phyloP scores from a whole-genome alignment of 2,329 filamentous ascomycete species.

The Pseudogymnoascus sp. region DNA sequence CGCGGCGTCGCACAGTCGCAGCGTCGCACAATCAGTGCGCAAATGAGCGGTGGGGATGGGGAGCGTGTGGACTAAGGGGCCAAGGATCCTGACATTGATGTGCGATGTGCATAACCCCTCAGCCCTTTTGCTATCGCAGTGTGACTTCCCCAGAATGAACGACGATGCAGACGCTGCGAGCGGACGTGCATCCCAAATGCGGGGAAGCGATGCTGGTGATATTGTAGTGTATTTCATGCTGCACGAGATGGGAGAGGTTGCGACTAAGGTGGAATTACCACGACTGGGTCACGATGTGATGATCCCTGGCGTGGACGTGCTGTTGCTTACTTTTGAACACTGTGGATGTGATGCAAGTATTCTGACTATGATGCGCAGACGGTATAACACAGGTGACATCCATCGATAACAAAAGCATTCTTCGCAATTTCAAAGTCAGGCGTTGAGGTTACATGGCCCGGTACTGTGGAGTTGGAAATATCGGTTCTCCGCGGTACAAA shows the following conservation, averaged over 20 bases:
- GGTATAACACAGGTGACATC: neutral
- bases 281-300: neutral
- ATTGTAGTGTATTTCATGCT: neutral
- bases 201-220: neutral
- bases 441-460: neutral
- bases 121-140: neutral
- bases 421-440: neutral
- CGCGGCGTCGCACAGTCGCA: neutral
- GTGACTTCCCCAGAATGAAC: constrained; percentile 1
- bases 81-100: neutral
- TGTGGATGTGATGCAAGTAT: constrained; percentile 3
- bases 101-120: constrained; percentile 1
- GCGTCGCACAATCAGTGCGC: neutral
- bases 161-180: neutral
- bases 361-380: neutral
- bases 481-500: neutral
- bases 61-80: neutral
- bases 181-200: neutral
- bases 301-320: neutral
- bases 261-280: neutral
- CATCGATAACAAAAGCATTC: neutral
- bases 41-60: neutral
- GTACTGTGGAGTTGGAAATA: neutral
- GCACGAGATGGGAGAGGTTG: neutral
- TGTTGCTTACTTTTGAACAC: neutral